Evolutionary conservation across 163 green algal species (phyloP).

Genomic region (Scenedesmus sp.): DNA sequence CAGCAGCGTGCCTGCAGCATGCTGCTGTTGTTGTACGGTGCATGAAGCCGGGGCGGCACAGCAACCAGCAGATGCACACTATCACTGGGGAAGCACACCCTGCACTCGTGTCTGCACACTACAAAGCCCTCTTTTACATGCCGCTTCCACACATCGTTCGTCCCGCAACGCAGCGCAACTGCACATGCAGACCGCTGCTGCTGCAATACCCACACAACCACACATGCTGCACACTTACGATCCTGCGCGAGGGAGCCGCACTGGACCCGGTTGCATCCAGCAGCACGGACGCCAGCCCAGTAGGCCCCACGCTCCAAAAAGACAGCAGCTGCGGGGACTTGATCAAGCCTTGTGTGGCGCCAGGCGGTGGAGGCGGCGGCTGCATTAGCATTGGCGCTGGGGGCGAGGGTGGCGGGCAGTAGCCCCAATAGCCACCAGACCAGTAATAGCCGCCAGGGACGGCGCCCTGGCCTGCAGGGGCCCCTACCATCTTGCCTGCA

Average conservation of each 20-base stretch:
- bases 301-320: neutral
- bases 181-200: neutral
- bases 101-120: too few relatives aligned
- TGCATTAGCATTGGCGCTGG: neutral
- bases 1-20: too few relatives aligned
- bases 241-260: neutral
- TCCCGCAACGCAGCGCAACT: neutral
- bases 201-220: too few relatives aligned
- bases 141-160: neutral
- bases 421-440: slow-evolving; percentile 49
- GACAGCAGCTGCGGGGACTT: neutral
- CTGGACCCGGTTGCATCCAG: neutral
- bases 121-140: too few relatives aligned
- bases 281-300: slow-evolving; percentile 30
- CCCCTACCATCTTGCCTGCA: slow-evolving; percentile 4
- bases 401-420: slow-evolving; percentile 39
- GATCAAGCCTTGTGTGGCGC: neutral
- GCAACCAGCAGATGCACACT: too few relatives aligned
- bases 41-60: too few relatives aligned
- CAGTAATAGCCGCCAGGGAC: slow-evolving; percentile 38
- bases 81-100: too few relatives aligned
- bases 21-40: too few relatives aligned
- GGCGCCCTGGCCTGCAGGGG: neutral
- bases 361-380: slow-evolving; percentile 23
- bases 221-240: slow-evolving; percentile 9